phyloP scores from a whole-genome alignment of 805 yeast genomes.

The Zygotorulaspora florentina region DNA sequence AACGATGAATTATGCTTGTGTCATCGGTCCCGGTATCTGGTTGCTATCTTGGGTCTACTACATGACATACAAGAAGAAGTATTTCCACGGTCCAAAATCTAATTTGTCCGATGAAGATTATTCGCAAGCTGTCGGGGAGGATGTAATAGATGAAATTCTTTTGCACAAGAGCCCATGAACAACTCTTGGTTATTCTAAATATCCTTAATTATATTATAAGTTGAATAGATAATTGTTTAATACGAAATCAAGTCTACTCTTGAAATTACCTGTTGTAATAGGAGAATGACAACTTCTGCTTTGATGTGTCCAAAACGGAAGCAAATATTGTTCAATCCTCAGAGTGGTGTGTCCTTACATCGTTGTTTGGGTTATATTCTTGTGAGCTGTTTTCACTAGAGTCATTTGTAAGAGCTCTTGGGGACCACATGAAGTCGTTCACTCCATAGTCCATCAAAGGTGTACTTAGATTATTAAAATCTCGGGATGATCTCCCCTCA shows the following conservation, averaged over 20 bases:
- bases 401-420: constrained; percentile 7
- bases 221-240: not conserved
- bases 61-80: constrained; percentile 47
- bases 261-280: not conserved
- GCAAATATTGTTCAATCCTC: too few species aligned
- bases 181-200: not conserved
- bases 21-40: constrained; percentile 61
- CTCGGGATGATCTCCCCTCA: constrained; percentile 7
- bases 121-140: constrained; percentile 27
- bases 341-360: too few species aligned
- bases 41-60: constrained; percentile 50
- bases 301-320: too few species aligned
- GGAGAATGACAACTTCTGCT: not conserved
- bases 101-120: constrained; percentile 32
- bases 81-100: constrained; percentile 53
- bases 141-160: constrained; percentile 24
- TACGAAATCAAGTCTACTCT: constrained; percentile 1
- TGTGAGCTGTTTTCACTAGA: not conserved
- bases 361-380: too few species aligned
- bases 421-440: constrained; percentile 31
- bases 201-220: not conserved
- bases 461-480: constrained; percentile 14
- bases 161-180: constrained; percentile 8
- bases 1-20: constrained; percentile 70
- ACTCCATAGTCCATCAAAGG: constrained; percentile 29